These are phyloP conservation scores for Serpula lacrymans DNA, from an alignment of 768 basidiomycete species.

Conservation along the genomic window DNA sequence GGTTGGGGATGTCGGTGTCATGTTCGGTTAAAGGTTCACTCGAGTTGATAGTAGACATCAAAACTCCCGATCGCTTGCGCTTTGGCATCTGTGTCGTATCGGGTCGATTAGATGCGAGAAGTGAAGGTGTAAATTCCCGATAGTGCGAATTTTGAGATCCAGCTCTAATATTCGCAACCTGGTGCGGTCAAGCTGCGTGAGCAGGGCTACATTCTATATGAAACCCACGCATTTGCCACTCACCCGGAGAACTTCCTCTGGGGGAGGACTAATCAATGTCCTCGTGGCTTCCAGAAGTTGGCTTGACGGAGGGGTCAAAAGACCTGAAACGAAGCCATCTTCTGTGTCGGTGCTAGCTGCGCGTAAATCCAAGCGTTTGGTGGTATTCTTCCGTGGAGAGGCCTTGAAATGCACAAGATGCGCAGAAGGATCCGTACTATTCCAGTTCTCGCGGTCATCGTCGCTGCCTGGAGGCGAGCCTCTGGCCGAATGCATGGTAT, in stretches of 20 bases:
- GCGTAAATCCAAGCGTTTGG: no score
- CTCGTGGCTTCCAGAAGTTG: slow-evolving; percentile 16
- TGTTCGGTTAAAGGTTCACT: slow-evolving; percentile 18
- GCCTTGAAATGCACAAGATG: no score
- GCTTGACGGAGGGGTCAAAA: slow-evolving; percentile 22
- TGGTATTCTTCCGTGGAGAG: no score
- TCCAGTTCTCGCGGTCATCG: no score
- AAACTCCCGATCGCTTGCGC: slow-evolving; percentile 18
- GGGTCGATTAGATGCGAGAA: slow-evolving; percentile 8
- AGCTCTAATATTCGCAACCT: no score
- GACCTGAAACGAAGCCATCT: slow-evolving; percentile 12
- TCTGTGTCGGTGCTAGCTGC: background rate
- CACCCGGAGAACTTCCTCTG: slow-evolving; percentile 47
- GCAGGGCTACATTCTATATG: slow-evolving; percentile 19
- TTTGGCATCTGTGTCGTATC: slow-evolving; percentile 5
- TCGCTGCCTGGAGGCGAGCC: no score
- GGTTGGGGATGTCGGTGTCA: slow-evolving; percentile 30
- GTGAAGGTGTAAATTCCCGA: slow-evolving; percentile 3
- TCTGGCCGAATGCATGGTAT: no score
- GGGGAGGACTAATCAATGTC: slow-evolving; percentile 55
- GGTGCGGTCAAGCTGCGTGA: slow-evolving; percentile 17
- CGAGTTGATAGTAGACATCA: slow-evolving; percentile 39
- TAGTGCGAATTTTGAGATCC: slow-evolving; percentile 19
- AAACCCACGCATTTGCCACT: slow-evolving; percentile 9
- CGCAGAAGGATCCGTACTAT: no score